Base-by-base conservation (phyloP, 2,329 filamentous ascomycete genomes). In the Teratosphaeria viscida region DNA sequence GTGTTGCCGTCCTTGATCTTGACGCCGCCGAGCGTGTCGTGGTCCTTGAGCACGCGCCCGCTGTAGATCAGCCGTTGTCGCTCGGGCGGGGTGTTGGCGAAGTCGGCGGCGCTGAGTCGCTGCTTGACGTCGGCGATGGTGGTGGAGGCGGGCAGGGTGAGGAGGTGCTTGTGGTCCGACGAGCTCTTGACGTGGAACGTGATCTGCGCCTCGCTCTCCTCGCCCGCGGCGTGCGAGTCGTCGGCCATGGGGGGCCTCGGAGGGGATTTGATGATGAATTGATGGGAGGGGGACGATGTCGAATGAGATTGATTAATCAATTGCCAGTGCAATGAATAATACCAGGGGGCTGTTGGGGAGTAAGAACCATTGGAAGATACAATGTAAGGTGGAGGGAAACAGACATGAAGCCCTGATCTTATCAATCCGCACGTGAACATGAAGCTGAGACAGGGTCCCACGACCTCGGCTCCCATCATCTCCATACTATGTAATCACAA, bases 131-230 rank as follows among this genome's bases (percentile, higher is more conserved):
- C 91, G 60, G 84, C 81, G 52, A 97, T 87, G 7, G 87, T 88
- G 55, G 87, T 89, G 39, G 84, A 83, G 65, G 88, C 82, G 60
- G 88, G 76, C 71, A 97, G 86, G 59, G 90, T 95, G 72, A 99
- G 79, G 57, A 83, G 86, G 72, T 90, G 92, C 74, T 88, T 90
- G 73, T 84, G 85, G 72, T 96, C 92, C 68, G 86, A 88, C n/a
- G 90, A 92, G n/a, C 90, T 89, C 80, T 97, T 99, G 76, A 99
- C 87, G 78, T 91, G 94, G 84, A 99, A 97, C 74, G 89, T 95
- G 77, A 99, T 79, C 69, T 92, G 86, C 70, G 86, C 78, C 71
- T 92, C 89, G 56, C 61, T 61, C 68, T 84, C 81, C 59, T 79
- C 73, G 32, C 39, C 39, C 70, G 86, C 81, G 84, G 88, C 57